Base-by-base conservation (phyloP, 2,329 filamentous ascomycete genomes). In the Lanzia echinophila region DNA sequence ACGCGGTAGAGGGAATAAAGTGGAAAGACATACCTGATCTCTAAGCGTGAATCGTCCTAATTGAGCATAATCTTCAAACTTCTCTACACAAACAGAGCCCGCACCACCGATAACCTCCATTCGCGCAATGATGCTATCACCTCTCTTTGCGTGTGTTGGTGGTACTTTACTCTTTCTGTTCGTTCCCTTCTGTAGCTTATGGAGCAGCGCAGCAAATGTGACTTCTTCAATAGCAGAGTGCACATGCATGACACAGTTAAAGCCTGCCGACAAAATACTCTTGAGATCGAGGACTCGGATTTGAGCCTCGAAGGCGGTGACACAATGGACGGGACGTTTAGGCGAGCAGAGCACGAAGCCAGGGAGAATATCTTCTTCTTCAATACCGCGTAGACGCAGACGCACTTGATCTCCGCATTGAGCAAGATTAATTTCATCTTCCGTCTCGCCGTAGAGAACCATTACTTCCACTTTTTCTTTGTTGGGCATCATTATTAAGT, bases 201-300 rank as follows among this genome's bases (percentile, higher is more conserved):
- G 94, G 62, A 99, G 75, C 50, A 99, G 79, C 3, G 86, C 81
- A 1, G 84, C 81, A 67, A 99, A 95, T 0, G 92, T 96, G 55
- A 99, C 90, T 72, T 99, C 94, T 76, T 99, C 94, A 57, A 96
- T 95, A 20, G 94, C 94, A 4, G 92, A 90, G 73, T 99, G 94
- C 20, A 99, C 89, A 74, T 99, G 94, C 62, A 99, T 77, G 39
- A 99, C 95, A 68, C 94, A 99, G 76, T 96, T 96, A 77, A 96
- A 99, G 50, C 94, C 94, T 19, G 92, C 90, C 8, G 87, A 88
- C 38, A 99, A 79, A 67, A 99, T 99, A 65, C 78, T 90, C 82
- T 95, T 96, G 60, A 99, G 78, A 61, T 99, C 94, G 49, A 99
- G 77, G 60, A 99, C 90, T 56, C 90, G 86, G 67, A 99, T 96